Evolutionary conservation across 192 early-diverging fungal species (phyloP).

Genomic region (Spizellomyces sp.): DNA sequence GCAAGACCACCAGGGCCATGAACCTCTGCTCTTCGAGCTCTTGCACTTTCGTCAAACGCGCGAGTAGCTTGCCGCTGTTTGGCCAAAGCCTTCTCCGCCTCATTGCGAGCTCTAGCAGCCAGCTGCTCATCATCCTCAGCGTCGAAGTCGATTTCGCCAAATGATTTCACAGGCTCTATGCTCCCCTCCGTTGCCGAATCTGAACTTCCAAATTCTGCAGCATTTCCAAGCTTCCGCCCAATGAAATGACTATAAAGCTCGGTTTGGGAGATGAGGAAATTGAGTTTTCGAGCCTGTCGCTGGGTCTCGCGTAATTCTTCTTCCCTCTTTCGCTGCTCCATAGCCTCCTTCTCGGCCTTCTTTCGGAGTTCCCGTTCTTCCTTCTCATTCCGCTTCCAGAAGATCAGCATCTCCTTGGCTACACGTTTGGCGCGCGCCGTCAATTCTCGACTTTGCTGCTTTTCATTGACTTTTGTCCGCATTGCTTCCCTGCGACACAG

Average conservation of each 20-base stretch:
- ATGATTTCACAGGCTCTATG: constrained; percentile 24
- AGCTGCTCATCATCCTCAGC: constrained; percentile 72
- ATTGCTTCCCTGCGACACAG: neutral
- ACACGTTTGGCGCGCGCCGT: constrained; percentile 15
- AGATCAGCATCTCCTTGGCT: constrained; percentile 70
- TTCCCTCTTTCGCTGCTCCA: constrained; percentile 74
- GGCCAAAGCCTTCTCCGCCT: constrained; percentile 77
- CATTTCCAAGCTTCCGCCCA: constrained; percentile 70
- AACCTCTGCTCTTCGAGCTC: constrained; percentile 39
- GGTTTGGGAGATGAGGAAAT: constrained; percentile 91
- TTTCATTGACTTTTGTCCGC: neutral
- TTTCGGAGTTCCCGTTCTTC: constrained; percentile 89
- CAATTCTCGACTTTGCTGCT: constrained; percentile 14
- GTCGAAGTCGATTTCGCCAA: constrained; percentile 79
- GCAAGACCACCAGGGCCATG: neutral
- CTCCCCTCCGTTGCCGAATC: neutral
- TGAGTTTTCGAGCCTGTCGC: constrained; percentile 85
- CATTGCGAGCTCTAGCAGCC: constrained; percentile 66
- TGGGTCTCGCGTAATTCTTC: constrained; percentile 81
- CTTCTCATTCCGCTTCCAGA: constrained; percentile 90
- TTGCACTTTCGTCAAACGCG: constrained; percentile 66
- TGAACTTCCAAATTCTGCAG: neutral
- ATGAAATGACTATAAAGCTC: constrained; percentile 93
- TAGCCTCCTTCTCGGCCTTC: constrained; percentile 83
- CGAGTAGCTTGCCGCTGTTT: constrained; percentile 67